Evolutionary conservation across 768 basidiomycete genomes (phyloP).

Genomic region (Imleria badia): DNA sequence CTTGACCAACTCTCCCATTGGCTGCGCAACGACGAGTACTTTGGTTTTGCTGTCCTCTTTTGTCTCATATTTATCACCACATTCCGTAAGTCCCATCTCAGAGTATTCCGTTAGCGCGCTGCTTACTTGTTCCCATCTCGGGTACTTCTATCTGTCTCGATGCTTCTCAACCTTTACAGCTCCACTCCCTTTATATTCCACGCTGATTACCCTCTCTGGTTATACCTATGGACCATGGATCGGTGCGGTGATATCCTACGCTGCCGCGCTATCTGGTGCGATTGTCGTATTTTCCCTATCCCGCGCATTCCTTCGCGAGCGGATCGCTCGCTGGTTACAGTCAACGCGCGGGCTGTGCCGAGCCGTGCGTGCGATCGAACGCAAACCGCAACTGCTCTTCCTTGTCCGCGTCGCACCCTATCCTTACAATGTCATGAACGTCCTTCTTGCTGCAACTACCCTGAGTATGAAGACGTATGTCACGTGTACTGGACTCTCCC

Average conservation of each 20-base stretch:
- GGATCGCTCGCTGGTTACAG: conserved; percentile 71
- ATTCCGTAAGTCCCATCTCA: conserved; percentile 59
- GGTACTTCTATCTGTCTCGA: conserved; percentile 7
- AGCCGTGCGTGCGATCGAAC: conserved; percentile 84
- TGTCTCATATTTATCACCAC: conserved; percentile 83
- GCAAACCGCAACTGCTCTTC: conserved; percentile 83
- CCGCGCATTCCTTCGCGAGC: conserved; percentile 66
- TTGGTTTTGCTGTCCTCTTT: conserved; percentile 80
- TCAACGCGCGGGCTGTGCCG: conserved; percentile 71
- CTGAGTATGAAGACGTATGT: conserved; percentile 79
- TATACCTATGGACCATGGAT: conserved; percentile 86
- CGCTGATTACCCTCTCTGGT: conserved; percentile 87
- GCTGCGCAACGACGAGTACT: conserved; percentile 67
- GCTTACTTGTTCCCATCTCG: conserved; percentile 11
- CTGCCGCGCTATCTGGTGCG: conserved; percentile 82
- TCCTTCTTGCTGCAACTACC: conserved; percentile 82
- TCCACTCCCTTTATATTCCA: conserved; percentile 90
- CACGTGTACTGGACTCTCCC: conserved; percentile 74
- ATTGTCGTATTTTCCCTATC: conserved; percentile 81
- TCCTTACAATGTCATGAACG: conserved; percentile 95
- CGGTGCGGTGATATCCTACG: conserved; percentile 85
- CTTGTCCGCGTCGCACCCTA: conserved; percentile 91
- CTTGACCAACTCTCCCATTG: conserved; percentile 81
- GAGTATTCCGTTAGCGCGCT: background rate
- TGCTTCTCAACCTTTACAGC: conserved; percentile 44